phyloP scores from a whole-genome alignment of 1,284 basidiomycete genomes.

The Fomitiporia mediterranea region DNA sequence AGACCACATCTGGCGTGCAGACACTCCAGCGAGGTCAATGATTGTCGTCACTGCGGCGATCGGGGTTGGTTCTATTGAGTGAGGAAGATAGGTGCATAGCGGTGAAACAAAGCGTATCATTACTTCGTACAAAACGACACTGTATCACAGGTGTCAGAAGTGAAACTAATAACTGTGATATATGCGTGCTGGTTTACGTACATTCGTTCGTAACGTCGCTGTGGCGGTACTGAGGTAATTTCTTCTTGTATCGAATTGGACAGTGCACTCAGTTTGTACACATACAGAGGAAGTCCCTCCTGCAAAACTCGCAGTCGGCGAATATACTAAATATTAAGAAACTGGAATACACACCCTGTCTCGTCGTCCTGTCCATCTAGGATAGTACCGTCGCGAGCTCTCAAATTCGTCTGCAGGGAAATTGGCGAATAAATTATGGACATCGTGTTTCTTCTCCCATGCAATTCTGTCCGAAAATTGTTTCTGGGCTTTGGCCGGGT shows the following conservation, averaged over 20 bases:
- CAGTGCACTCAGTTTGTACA: conserved; percentile 61
- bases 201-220: conserved; percentile 67
- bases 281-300: conserved; percentile 68
- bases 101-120: conserved; percentile 62
- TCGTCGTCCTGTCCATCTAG: conserved; percentile 72
- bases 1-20: conserved; percentile 60
- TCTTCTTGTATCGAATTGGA: conserved; percentile 51
- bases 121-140: conserved; percentile 57
- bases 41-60: conserved; percentile 66
- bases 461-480: conserved; percentile 62
- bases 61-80: conserved; percentile 46
- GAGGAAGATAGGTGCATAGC: conserved; percentile 62
- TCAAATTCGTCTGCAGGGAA: conserved; percentile 60
- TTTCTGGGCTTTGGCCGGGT: conserved; percentile 56
- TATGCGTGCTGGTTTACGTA: conserved; percentile 35
- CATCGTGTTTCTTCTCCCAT: conserved; percentile 60
- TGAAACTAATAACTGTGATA: neutral
- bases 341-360: conserved; percentile 49
- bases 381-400: conserved; percentile 57
- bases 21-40: conserved; percentile 62
- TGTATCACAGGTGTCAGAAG: conserved; percentile 24
- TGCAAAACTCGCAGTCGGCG: conserved; percentile 27
- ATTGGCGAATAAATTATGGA: conserved; percentile 55
- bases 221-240: conserved; percentile 46
- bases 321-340: conserved; percentile 5